These are phyloP conservation scores for Tuber melanosporum DNA, from an alignment of 495 filamentous ascomycete genomes.

Conservation along the genomic window DNA sequence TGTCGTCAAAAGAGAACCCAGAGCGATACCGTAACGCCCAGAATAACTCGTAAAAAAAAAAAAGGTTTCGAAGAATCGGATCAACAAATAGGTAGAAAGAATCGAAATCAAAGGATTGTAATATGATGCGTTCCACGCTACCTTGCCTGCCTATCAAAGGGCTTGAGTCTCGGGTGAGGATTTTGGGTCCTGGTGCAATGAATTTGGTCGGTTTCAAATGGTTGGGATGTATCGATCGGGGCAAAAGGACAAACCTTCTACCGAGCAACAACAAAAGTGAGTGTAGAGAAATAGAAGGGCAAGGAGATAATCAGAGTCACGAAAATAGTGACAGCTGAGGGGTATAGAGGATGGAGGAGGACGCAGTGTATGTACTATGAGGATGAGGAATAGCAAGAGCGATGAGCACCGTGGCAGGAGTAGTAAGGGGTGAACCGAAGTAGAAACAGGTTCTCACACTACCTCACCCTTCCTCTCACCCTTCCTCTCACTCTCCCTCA, in stretches of 20 bases:
- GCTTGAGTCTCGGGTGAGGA: conserved; percentile 17
- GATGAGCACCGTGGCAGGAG: background rate
- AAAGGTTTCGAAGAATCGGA: conserved; percentile 17
- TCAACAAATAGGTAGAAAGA: conserved; percentile 6
- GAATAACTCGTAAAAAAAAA: conserved; percentile 12
- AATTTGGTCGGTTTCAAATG: conserved; percentile 23
- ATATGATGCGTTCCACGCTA: conserved; percentile 34
- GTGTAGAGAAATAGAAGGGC: conserved; percentile 23
- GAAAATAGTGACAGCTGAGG: conserved; percentile 12
- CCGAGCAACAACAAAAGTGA: conserved; percentile 33
- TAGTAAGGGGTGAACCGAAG: background rate
- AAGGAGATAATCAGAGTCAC: conserved; percentile 15
- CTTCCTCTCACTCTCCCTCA: background rate
- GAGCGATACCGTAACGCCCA: conserved; percentile 19
- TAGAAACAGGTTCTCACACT: background rate
- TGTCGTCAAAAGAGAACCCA: conserved; percentile 18
- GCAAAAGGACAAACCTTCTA: conserved; percentile 5
- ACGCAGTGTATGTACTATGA: background rate
- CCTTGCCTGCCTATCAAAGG: conserved; percentile 33
- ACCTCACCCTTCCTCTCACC: background rate
- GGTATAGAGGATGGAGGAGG: background rate
- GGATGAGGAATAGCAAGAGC: background rate
- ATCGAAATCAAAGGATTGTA: conserved; percentile 7
- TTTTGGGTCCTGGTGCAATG: conserved; percentile 17
- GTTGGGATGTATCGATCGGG: conserved; percentile 15